phyloP scores from a whole-genome alignment of 2,329 filamentous ascomycete genomes.

The Cytospora piceae region DNA sequence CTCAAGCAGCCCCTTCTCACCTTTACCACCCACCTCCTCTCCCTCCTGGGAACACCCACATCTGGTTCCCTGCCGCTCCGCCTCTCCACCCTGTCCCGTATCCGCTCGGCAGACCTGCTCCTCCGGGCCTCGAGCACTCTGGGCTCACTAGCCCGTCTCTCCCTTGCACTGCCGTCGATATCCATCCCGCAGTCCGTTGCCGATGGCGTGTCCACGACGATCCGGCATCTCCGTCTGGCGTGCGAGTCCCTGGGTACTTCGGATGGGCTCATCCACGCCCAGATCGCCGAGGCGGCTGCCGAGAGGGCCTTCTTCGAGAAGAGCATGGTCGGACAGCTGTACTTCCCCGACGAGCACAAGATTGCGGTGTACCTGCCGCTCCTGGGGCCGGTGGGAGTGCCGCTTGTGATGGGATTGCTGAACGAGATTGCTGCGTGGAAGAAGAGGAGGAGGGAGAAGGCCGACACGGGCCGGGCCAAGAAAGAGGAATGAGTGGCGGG shows the following conservation, averaged over 20 bases:
- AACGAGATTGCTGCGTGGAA: slow-evolving; percentile 76
- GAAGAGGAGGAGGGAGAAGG: slow-evolving; percentile 50
- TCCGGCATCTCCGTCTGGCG: slow-evolving; percentile 75
- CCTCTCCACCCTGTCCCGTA: slow-evolving; percentile 81
- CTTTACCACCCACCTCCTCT: slow-evolving; percentile 88
- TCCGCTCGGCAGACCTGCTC: slow-evolving; percentile 82
- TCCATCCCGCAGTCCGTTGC: slow-evolving; percentile 88
- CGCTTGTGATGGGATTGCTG: slow-evolving; percentile 78
- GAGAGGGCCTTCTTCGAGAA: slow-evolving; percentile 98
- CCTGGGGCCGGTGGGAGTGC: slow-evolving; percentile 87
- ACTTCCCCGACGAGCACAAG: slow-evolving; percentile 98
- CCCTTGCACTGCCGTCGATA: slow-evolving; percentile 82
- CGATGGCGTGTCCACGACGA: slow-evolving; percentile 78
- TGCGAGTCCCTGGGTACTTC: slow-evolving; percentile 70
- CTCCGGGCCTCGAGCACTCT: slow-evolving; percentile 91
- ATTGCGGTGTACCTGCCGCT: slow-evolving; percentile 93
- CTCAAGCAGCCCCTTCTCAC: slow-evolving; percentile 83
- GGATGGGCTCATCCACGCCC: slow-evolving; percentile 77
- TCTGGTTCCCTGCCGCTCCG: slow-evolving; percentile 83
- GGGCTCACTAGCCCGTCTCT: slow-evolving; percentile 87
- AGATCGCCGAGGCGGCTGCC: slow-evolving; percentile 83
- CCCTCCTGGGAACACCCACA: slow-evolving; percentile 82
- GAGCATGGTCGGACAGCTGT: slow-evolving; percentile 98
- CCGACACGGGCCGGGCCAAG: slow-evolving; percentile 40
- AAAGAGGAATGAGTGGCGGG: slow-evolving; percentile 30